Conservation (phyloP, 768 basidiomycete species). For the Dendrothele bispora region DNA sequence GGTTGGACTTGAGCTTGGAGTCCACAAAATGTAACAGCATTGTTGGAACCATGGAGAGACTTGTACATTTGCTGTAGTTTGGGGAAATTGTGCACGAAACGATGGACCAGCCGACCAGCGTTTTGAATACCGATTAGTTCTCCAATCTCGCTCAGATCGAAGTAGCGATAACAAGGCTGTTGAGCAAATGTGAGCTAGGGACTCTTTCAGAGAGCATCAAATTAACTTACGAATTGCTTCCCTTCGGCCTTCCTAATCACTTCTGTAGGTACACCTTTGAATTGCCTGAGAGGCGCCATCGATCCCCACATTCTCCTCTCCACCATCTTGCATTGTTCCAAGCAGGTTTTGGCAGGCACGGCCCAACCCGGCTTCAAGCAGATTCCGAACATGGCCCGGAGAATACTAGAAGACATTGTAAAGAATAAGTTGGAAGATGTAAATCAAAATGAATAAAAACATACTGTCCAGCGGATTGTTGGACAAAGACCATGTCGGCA, state of each 20-base stretch:
- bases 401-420: slow-evolving; percentile 53
- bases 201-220: not conserved
- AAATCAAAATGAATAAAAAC: slow-evolving; percentile 8
- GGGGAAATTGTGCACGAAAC: slow-evolving; percentile 94
- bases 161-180: slow-evolving; percentile 95
- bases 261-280: slow-evolving; percentile 84
- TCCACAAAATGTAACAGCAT: slow-evolving; percentile 31
- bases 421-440: too few relatives aligned
- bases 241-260: slow-evolving; percentile 89
- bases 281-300: slow-evolving; percentile 96
- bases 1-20: slow-evolving; percentile 96
- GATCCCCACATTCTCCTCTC: slow-evolving; percentile 93
- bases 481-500: slow-evolving; percentile 98
- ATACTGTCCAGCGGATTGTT: slow-evolving; percentile 92
- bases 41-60: not conserved
- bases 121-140: slow-evolving; percentile 94
- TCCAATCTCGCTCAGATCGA: slow-evolving; percentile 89
- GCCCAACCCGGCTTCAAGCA: slow-evolving; percentile 98
- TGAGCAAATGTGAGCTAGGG: slow-evolving; percentile 5
- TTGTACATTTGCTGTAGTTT: slow-evolving; percentile 70
- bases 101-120: slow-evolving; percentile 88
- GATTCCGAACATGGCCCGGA: slow-evolving; percentile 96
- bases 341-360: slow-evolving; percentile 83
- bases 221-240: slow-evolving; percentile 84
- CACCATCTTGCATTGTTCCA: slow-evolving; percentile 96